These are phyloP conservation scores for Xylaria multiplex DNA, from an alignment of 2,329 filamentous ascomycete genomes.

Conservation along the genomic window DNA sequence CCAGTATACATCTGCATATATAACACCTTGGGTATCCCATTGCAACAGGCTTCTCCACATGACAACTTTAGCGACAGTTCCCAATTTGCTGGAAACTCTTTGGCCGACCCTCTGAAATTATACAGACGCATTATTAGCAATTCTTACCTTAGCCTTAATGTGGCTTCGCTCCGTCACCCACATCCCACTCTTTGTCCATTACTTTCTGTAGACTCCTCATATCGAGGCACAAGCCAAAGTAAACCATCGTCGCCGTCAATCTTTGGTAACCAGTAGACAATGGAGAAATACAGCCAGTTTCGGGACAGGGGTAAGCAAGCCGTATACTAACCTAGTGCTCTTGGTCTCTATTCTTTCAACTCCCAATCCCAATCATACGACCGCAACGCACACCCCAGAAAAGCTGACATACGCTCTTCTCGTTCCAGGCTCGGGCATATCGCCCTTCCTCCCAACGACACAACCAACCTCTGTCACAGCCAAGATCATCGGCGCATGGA, in stretches of 20 bases:
- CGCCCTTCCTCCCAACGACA: constrained; percentile 88
- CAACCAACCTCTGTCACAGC: constrained; percentile 71
- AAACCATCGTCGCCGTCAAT: neutral
- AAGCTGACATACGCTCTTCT: constrained; percentile 3
- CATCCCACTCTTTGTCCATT: neutral
- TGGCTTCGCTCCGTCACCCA: neutral
- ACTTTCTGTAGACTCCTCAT: neutral
- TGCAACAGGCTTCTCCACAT: neutral
- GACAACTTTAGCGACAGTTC: constrained; percentile 1
- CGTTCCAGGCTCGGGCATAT: constrained; percentile 86
- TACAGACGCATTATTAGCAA: neutral
- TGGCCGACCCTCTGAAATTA: too few relatives aligned
- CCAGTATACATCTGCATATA: neutral
- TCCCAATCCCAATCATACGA: neutral
- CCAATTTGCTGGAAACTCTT: neutral
- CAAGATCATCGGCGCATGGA: constrained; percentile 71
- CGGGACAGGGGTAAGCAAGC: constrained; percentile 78
- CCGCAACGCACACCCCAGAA: constrained; percentile 14
- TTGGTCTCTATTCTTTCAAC: constrained; percentile 10
- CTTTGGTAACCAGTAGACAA: constrained; percentile 50
- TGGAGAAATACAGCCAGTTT: constrained; percentile 97
- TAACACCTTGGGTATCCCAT: neutral
- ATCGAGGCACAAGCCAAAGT: neutral
- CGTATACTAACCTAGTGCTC: neutral
- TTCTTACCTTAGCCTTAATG: constrained; percentile 11